Evolutionary conservation across 345 rosid genomes (phyloP).

Genomic region (Citrus mangshanensis): DNA sequence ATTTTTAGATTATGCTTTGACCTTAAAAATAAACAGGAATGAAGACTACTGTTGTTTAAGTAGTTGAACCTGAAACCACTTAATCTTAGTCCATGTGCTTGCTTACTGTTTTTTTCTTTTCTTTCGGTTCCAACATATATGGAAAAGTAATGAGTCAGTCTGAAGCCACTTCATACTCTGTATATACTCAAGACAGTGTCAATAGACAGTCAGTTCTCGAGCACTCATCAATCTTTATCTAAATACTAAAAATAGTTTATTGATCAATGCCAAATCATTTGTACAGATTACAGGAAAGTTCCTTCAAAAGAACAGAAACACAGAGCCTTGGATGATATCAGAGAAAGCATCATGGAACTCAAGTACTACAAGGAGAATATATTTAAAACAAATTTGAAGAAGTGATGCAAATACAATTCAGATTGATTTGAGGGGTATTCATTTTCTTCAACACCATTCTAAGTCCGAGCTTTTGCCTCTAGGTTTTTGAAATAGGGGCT

Average conservation of each 20-base stretch:
- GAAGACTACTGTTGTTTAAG: neutral
- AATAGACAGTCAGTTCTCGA: neutral
- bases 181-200: no score
- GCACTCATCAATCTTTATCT: neutral
- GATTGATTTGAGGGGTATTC: neutral
- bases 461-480: neutral
- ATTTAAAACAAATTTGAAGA: conserved; percentile 49
- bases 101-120: no score
- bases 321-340: conserved; percentile 86
- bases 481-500: neutral
- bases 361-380: conserved; percentile 70
- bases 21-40: neutral
- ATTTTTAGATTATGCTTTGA: neutral
- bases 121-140: no score
- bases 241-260: neutral
- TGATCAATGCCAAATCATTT: conserved; percentile 12
- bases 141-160: no score
- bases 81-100: no score
- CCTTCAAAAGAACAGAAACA: conserved; percentile 73
- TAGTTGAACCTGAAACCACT: no score
- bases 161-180: neutral
- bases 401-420: conserved; percentile 20
- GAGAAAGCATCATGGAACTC: conserved; percentile 79
- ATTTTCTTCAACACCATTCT: neutral
- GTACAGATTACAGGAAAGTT: conserved; percentile 52